phyloP scores from a whole-genome alignment of 1,139 yeast genomes.

The Diutina scorzettiae region DNA sequence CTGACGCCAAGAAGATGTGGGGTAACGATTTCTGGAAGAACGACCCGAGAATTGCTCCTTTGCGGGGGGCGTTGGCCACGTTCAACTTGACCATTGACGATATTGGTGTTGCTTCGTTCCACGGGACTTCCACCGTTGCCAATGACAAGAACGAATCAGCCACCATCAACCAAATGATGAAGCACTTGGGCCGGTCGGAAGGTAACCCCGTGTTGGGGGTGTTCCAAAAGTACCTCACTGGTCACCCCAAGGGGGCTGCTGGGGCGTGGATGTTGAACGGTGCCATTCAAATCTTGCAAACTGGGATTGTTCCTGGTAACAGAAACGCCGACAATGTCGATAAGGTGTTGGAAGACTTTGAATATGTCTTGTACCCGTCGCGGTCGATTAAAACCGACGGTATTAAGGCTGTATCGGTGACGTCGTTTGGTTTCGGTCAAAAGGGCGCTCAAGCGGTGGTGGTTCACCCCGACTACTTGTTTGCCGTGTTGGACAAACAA shows the following conservation, averaged over 20 bases:
- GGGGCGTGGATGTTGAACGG: constrained; percentile 99
- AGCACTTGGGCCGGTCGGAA: constrained; percentile 89
- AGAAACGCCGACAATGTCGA: constrained; percentile 97
- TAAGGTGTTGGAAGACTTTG: constrained; percentile 65
- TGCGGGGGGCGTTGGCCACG: constrained; percentile 93
- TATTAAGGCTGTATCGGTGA: constrained; percentile 90
- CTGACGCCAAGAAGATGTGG: constrained; percentile 86
- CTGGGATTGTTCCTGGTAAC: constrained; percentile 97
- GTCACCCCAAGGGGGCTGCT: constrained; percentile 99
- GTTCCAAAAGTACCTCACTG: constrained; percentile 97
- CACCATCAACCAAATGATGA: constrained; percentile 83
- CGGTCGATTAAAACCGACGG: constrained; percentile 92
- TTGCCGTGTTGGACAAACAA: constrained; percentile 61
- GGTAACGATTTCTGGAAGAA: constrained; percentile 89
- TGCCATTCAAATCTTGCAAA: constrained; percentile 81
- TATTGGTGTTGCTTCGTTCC: constrained; percentile 96
- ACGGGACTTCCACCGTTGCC: constrained; percentile 96
- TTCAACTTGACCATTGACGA: constrained; percentile 91
- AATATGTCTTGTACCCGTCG: constrained; percentile 87
- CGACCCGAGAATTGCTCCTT: constrained; percentile 92
- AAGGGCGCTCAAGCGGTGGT: constrained; percentile 96
- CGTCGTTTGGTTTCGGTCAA: constrained; percentile 98
- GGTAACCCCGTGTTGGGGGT: constrained; percentile 98
- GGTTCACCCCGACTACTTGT: constrained; percentile 88
- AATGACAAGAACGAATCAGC: constrained; percentile 96